These are phyloP conservation scores for Podaxis mareebaensis DNA, from an alignment of 768 basidiomycete species.

Conservation along the genomic window DNA sequence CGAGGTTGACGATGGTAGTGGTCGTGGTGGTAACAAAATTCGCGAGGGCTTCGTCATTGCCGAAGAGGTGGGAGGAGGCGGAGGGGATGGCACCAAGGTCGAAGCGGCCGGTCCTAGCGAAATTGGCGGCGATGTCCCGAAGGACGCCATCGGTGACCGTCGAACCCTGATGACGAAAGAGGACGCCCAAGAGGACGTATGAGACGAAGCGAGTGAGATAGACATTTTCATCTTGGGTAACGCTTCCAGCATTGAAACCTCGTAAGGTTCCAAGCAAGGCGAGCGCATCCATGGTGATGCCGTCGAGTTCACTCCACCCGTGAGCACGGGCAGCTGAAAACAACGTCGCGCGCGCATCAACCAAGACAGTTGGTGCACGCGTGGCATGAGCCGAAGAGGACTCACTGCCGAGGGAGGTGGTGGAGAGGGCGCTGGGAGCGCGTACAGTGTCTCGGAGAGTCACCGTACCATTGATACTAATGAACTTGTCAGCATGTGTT, in stretches of 20 bases:
- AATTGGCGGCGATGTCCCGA: background rate
- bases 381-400: background rate
- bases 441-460: background rate
- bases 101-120: background rate
- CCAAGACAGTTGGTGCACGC: background rate
- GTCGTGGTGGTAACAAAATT: background rate
- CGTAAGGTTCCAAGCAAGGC: background rate
- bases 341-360: background rate
- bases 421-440: background rate
- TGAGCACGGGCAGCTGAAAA: constrained; percentile 1
- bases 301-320: constrained; percentile 7
- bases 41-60: background rate
- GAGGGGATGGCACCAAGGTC: background rate
- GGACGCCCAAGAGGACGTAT: background rate
- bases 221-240: background rate
- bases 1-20: background rate
- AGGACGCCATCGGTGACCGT: background rate
- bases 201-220: background rate
- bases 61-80: background rate
- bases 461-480: background rate
- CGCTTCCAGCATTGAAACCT: background rate
- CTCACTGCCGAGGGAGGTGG: constrained; percentile 2
- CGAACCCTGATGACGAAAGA: background rate
- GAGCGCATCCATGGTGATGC: background rate
- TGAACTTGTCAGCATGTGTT: background rate